Base-by-base conservation (phyloP, 352 stramenopile genomes). In the Phytopythium oedochilum region DNA sequence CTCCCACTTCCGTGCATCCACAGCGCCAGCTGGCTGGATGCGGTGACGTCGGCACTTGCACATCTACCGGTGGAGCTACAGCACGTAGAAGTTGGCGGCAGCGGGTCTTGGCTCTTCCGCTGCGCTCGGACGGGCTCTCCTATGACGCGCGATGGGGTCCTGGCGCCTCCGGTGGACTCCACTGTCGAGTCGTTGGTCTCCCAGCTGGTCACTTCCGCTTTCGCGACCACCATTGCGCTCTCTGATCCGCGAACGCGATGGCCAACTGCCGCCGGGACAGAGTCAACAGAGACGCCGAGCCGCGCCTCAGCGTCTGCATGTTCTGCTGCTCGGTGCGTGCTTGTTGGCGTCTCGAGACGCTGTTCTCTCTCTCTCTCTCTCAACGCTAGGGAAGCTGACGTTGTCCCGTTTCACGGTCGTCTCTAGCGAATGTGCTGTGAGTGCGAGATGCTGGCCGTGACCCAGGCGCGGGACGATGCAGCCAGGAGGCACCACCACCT, bases 11-110 rank as follows among this genome's bases (percentile, higher is more conserved):
- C 11, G 12, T 18, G n/a, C 11, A 34, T 55, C 49, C 49, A 6
- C 22, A 17, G 12, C 20, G 23, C 34, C 49, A 55, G 23, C 49
- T 55, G 49, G 34, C 22, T 42, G 48, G 49, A 35, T 53, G 47
- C 47, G 14, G n/a, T 20, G 22, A n/a, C 22, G 5, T n/a, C 22
- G 42, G 14, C 42, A 25, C 42, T 31, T 48, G 42, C 42, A 25
- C 34, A 20, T 20, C 23, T 15, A 15, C n/a, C n/a, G n/a, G n/a
- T n/a, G n/a, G n/a, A n/a, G n/a, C n/a, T n/a, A n/a, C n/a, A n/a
- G n/a, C n/a, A n/a, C n/a, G n/a, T n/a, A n/a, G n/a, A n/a, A n/a
- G n/a, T n/a, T n/a, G n/a, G n/a, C n/a, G n/a, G n/a, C n/a, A n/a
- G n/a, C n/a, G n/a, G n/a, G n/a, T n/a, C n/a, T n/a, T n/a, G n/a